Evolutionary conservation across 2,329 filamentous ascomycete species (phyloP), one percentile per base, ranked within the genome.

Genomic region (Colletotrichum navitas): DNA sequence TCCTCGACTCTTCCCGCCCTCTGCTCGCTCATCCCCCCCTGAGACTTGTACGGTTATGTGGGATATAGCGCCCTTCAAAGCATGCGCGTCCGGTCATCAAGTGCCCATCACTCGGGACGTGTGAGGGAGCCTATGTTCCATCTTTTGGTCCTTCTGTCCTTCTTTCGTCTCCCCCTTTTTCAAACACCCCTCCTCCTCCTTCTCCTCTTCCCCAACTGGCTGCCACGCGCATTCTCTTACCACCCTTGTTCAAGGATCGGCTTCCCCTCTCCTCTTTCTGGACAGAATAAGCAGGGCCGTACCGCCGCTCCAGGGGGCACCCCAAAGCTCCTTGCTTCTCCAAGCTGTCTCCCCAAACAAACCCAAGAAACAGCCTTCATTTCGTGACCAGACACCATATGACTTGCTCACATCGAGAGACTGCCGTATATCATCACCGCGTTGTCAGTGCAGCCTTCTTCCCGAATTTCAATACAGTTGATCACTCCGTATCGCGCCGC

Each of bases 291-390:
- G 58, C 64, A 71, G 58, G 64, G 65, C 65, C 64, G 64, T 58
- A 52, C 64, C 64, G 64, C 58, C 58, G 68, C 68, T 71, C 64
- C 51, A 68, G 68, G 68, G 64, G 62, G 41, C 51, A 58, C 51
- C 68, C 56, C 14, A 56, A 36, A 36, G 18, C 49, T 34, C 49
- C 58, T 51, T 49, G 41, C 52, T 63, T 54, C 43, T 63, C 45
- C 58, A 59, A 56, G 24, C 32, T 51, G 36, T 55, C 58, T 52
- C 63, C 49, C 51, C 64, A 62, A 45, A 34, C 43, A 26, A 61
- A 10, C 45, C 63, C 39, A 63, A 71, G 68, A 70, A 61, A 45
- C 41, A 47, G 36, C 47, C 36, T 67, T 39, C 34, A 66, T 32
- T 12, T 54, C 36, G 54, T 59, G 47, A 43, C 6, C 47, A 16